Conservation (phyloP, 225 moss, liverwort and hornwort species). For the Lunularia cruciata region DNA sequence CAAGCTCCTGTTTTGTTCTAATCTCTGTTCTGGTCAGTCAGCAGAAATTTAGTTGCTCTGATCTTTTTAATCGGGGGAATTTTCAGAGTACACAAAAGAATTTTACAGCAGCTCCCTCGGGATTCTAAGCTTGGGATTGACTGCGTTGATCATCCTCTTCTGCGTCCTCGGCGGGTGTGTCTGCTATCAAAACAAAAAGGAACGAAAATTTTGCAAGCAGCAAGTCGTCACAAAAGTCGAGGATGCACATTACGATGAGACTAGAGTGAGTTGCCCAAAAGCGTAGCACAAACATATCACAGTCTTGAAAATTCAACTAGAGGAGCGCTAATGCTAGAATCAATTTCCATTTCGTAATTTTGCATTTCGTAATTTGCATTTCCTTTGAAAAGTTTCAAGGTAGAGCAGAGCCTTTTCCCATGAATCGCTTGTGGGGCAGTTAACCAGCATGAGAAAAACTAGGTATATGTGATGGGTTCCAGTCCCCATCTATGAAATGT, state of each 20-base stretch:
- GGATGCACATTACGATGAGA: conserved; percentile 21
- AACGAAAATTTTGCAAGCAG: conserved; percentile 24
- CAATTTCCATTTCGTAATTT: no score
- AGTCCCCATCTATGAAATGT: no score
- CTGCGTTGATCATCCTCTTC: conserved; percentile 22
- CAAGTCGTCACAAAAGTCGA: conserved; percentile 26
- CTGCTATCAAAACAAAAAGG: conserved; percentile 33
- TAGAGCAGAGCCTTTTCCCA: no score
- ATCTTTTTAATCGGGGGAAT: background rate
- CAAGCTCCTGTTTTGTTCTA: no score
- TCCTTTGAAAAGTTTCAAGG: no score
- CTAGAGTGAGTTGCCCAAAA: conserved; percentile 25
- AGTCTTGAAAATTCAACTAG: no score
- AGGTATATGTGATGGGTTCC: no score
- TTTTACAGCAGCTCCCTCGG: conserved; percentile 32
- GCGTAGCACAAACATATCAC: no score
- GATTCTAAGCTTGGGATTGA: conserved; percentile 25
- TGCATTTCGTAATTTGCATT: no score
- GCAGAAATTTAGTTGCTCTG: background rate
- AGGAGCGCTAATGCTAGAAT: no score
- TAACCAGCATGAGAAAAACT: no score
- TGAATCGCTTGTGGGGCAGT: no score
- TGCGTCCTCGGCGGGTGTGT: conserved; percentile 39
- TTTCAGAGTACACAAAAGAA: conserved; percentile 38
- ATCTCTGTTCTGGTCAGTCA: background rate